Conservation (phyloP, 2,329 filamentous ascomycete genomes). For the Aspergillus felis region DNA sequence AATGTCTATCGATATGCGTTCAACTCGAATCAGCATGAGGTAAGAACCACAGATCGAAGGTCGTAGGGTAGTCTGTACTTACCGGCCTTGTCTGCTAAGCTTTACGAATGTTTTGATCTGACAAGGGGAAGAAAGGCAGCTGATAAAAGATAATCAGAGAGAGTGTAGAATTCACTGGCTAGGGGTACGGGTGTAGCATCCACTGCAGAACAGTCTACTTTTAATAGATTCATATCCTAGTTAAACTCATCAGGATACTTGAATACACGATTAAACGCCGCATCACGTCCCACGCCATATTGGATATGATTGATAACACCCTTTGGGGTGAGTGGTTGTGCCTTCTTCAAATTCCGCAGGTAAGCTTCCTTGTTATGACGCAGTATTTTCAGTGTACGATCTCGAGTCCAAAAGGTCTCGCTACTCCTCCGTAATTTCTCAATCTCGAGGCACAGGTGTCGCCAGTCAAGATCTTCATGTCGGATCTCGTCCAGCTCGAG, state of each 20-base stretch:
- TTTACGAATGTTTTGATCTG: too few relatives aligned
- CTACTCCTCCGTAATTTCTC: not conserved
- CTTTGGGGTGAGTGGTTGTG: not conserved
- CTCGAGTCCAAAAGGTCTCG: not conserved
- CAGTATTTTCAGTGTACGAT: not conserved
- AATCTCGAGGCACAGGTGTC: not conserved
- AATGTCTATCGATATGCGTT: too few relatives aligned
- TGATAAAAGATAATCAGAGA: too few relatives aligned
- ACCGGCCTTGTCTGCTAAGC: too few relatives aligned
- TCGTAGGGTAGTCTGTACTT: too few relatives aligned
- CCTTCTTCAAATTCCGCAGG: not conserved
- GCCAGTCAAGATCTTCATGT: not conserved
- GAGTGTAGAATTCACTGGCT: too few relatives aligned
- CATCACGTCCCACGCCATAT: not conserved
- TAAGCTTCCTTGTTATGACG: not conserved
- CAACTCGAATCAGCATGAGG: too few relatives aligned
- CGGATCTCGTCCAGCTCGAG: not conserved
- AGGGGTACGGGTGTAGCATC: not conserved
- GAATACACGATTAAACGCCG: too few relatives aligned
- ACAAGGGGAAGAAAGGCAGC: too few relatives aligned
- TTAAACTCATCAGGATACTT: too few relatives aligned
- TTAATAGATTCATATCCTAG: too few relatives aligned
- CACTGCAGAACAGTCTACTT: not conserved
- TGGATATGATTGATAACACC: not conserved
- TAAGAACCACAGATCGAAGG: too few relatives aligned